Conservation (phyloP, 2,329 filamentous ascomycete genomes). For the Neofusicoccum parvum region DNA sequence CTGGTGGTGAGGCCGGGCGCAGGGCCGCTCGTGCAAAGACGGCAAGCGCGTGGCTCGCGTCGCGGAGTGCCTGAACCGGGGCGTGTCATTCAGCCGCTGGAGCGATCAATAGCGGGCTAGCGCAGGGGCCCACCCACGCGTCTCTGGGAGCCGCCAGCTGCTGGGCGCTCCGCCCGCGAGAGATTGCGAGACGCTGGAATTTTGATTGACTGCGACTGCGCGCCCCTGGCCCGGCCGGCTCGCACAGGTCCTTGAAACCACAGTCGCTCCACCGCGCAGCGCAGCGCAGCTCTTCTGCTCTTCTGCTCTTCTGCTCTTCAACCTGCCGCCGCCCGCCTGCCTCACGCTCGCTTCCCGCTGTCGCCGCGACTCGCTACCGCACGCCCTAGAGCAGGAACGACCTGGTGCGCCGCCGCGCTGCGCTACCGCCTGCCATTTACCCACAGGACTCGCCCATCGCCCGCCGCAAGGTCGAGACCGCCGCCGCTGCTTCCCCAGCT, state of each 20-base stretch:
- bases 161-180: not conserved
- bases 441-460: not conserved
- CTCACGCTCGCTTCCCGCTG: not conserved
- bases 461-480: not conserved
- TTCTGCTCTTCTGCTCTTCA: not conserved
- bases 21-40: not conserved
- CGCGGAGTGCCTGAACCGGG: not conserved
- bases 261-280: not conserved
- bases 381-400: not conserved
- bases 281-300: no score
- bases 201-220: not conserved
- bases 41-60: not conserved
- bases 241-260: constrained; percentile 8
- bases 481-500: not conserved
- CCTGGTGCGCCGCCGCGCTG: not conserved
- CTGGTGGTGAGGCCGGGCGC: not conserved
- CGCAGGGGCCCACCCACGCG: constrained; percentile 1
- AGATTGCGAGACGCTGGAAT: constrained; percentile 17
- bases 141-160: not conserved
- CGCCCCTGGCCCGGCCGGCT: constrained; percentile 9
- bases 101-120: constrained; percentile 15
- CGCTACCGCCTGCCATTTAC: constrained; percentile 1
- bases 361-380: not conserved
- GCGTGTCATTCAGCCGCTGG: constrained; percentile 7
- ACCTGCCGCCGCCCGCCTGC: not conserved